phyloP scores from a whole-genome alignment of 2,329 filamentous ascomycete genomes.

The Trichoderma harzianum region DNA sequence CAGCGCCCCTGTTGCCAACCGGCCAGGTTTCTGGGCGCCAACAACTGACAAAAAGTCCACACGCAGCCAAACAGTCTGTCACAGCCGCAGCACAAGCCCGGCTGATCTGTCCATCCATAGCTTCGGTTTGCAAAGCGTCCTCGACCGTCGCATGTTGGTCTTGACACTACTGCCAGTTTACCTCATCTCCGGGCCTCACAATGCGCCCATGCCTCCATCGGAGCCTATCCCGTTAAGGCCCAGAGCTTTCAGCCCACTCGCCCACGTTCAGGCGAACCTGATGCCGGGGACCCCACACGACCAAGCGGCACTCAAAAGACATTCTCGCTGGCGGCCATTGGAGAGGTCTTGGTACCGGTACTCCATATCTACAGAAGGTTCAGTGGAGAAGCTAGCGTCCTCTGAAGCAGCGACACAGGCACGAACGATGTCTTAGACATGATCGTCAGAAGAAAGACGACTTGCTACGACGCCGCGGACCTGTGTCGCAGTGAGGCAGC shows the following conservation, averaged over 20 bases:
- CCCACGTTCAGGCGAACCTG: not conserved
- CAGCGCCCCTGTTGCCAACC: slow-evolving; percentile 2
- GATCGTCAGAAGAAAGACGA: not conserved
- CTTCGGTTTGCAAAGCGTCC: not conserved
- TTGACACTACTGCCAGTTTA: not conserved
- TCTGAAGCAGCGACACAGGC: not conserved
- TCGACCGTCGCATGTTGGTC: not conserved
- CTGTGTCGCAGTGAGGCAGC: not conserved
- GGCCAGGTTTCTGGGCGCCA: slow-evolving; percentile 1
- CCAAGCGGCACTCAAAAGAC: not conserved
- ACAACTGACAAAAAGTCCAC: not conserved
- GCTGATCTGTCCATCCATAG: not conserved
- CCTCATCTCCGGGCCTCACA: not conserved
- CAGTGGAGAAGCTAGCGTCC: not conserved
- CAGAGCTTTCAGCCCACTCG: not conserved
- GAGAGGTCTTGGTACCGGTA: not conserved
- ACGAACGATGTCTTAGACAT: slow-evolving; percentile 9
- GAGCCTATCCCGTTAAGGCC: not conserved
- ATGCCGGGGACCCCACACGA: slow-evolving; percentile 18
- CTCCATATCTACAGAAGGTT: not conserved
- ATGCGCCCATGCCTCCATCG: not conserved
- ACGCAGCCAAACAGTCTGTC: not conserved
- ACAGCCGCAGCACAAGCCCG: not conserved
- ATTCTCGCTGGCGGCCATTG: slow-evolving; percentile 13
- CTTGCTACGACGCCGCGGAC: not conserved